A percentile compares a stretch with the other conserved stretches of the same genome.
phyloP scores from a whole-genome alignment of 139 green algal species.

The Chlamydomonas incerta region DNA sequence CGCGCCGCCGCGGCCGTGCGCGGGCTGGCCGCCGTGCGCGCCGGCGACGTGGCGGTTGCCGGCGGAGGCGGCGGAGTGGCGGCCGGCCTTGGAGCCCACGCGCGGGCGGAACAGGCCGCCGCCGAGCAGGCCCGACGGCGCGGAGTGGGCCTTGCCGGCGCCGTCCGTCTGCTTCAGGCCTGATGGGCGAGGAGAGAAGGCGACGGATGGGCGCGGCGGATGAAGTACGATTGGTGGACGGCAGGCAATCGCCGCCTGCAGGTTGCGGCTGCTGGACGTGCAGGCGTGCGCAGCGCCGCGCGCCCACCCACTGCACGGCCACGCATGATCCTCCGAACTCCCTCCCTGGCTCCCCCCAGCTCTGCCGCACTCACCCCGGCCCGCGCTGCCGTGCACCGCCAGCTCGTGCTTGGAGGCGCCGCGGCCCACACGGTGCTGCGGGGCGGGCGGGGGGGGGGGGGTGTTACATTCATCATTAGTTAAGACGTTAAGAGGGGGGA shows the following conservation, averaged over 20 bases:
- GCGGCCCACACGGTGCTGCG: conserved; percentile 56
- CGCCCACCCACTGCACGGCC: too few species aligned
- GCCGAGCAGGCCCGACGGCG: not conserved
- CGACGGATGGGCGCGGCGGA: too few species aligned
- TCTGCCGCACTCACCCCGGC: not conserved
- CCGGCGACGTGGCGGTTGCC: not conserved
- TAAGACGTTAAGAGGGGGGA: too few species aligned
- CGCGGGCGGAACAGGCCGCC: not conserved
- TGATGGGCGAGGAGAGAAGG: not conserved
- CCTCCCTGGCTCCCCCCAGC: too few species aligned
- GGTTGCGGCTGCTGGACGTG: too few species aligned
- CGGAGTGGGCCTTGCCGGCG: not conserved
- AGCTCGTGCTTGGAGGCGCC: conserved; percentile 42
- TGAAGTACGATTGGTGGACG: too few species aligned
- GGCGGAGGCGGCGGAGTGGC: not conserved
- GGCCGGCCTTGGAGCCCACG: not conserved
- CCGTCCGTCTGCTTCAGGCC: not conserved
- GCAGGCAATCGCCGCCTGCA: too few species aligned
- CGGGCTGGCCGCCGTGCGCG: not conserved
- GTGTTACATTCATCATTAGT: too few species aligned
- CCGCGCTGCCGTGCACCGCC: not conserved
- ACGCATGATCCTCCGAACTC: too few species aligned
- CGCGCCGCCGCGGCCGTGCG: not conserved
- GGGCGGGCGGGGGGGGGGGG: too few species aligned
- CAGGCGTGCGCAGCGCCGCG: too few species aligned